Conservation (phyloP, 305 asterid genomes). For the Fraxinus nigra region DNA sequence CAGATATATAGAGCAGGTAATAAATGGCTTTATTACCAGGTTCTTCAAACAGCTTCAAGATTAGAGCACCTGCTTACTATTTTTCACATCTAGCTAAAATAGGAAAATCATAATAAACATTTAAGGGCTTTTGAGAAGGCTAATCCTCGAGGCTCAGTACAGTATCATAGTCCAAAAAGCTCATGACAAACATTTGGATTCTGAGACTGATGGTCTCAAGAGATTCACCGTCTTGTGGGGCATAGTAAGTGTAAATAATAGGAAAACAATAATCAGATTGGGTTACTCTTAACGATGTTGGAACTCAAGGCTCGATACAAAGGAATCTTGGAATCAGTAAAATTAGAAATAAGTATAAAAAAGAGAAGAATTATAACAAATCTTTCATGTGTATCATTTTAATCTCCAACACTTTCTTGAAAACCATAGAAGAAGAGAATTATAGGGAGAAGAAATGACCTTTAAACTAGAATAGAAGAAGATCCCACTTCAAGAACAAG, state of each 20-base stretch:
- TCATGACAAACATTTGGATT: neutral
- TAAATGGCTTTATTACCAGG: neutral
- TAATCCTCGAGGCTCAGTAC: neutral
- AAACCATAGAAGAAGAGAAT: slow-evolving; percentile 9
- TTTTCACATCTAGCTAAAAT: neutral
- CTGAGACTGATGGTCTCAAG: neutral
- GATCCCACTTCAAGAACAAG: slow-evolving; percentile 18
- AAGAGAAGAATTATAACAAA: neutral
- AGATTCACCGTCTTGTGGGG: neutral
- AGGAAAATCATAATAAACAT: neutral
- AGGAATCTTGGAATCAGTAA: neutral
- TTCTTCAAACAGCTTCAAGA: neutral
- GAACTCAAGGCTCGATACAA: neutral
- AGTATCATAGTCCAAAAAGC: neutral
- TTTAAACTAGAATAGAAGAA: slow-evolving; percentile 20
- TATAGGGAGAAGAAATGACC: slow-evolving; percentile 20
- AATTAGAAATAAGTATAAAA: neutral
- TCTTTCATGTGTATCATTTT: neutral
- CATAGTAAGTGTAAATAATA: neutral
- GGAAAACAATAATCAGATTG: neutral
- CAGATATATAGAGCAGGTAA: neutral
- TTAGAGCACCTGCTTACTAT: neutral
- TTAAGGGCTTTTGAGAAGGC: neutral
- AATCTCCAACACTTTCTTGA: neutral
- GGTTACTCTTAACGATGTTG: neutral